These are phyloP conservation scores for Prillingera fragicola DNA, from an alignment of 1,284 basidiomycete genomes.

Conservation along the genomic window DNA sequence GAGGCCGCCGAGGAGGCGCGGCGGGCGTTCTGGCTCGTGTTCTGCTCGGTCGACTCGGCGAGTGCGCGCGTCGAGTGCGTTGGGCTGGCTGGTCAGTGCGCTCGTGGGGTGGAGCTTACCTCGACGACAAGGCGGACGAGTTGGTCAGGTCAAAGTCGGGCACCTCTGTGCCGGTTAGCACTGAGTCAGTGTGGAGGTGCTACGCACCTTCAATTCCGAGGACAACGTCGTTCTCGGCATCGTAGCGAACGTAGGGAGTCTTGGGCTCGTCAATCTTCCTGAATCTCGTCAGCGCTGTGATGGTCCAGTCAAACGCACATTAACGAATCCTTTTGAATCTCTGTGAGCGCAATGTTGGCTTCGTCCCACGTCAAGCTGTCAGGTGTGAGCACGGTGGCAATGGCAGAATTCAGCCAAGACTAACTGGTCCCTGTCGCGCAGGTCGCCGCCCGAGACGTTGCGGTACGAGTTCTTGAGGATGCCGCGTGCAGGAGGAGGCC, in stretches of 20 bases:
- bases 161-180: conserved; percentile 53
- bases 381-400: neutral
- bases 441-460: conserved; percentile 13
- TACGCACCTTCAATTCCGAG: conserved; percentile 56
- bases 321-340: conserved; percentile 83
- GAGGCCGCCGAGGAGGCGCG: conserved; percentile 59
- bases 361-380: conserved; percentile 80
- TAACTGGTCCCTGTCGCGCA: conserved; percentile 9
- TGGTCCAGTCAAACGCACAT: conserved; percentile 53
- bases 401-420: neutral
- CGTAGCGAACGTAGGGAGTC: conserved; percentile 89
- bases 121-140: conserved; percentile 11
- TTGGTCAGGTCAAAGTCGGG: conserved; percentile 40
- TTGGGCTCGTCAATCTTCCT: conserved; percentile 90
- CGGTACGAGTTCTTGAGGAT: conserved; percentile 44
- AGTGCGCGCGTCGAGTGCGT: neutral
- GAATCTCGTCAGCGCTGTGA: neutral
- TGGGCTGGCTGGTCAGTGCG: conserved; percentile 2
- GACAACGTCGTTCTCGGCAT: conserved; percentile 73
- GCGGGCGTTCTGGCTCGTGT: conserved; percentile 21
- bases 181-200: neutral
- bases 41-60: conserved; percentile 7
- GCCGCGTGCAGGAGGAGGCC: conserved; percentile 37
- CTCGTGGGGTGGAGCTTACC: neutral
- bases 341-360: conserved; percentile 79